These are phyloP conservation scores for Verruconis gallopava DNA, from an alignment of 2,329 filamentous ascomycete genomes.

Conservation along the genomic window DNA sequence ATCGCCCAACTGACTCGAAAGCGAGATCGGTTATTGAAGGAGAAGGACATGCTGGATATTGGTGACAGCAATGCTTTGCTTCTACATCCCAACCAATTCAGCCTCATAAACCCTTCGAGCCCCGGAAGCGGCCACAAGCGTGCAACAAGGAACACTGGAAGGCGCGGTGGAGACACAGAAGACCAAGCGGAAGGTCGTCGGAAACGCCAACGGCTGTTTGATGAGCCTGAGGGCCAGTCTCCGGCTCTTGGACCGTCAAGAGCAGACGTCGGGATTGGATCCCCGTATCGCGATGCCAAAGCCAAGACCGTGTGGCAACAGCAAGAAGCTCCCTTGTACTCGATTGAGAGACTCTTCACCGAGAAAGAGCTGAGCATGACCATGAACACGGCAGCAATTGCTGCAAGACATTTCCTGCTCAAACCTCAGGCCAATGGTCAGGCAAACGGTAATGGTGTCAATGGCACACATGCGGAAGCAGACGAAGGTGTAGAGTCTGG, in stretches of 20 bases:
- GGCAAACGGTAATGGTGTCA: slow-evolving; percentile 18
- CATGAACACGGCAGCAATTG: slow-evolving; percentile 47
- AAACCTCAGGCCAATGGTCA: slow-evolving; percentile 23
- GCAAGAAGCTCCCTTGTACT: slow-evolving; percentile 45
- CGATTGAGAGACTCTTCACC: slow-evolving; percentile 51
- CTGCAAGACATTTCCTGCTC: slow-evolving; percentile 44
- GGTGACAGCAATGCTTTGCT: slow-evolving; percentile 53
- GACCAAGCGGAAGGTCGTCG: slow-evolving; percentile 37
- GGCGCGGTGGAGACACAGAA: slow-evolving; percentile 37
- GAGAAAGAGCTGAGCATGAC: slow-evolving; percentile 53
- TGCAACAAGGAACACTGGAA: slow-evolving; percentile 49
- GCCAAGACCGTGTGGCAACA: slow-evolving; percentile 40
- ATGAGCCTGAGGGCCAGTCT: slow-evolving; percentile 31
- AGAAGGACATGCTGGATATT: slow-evolving; percentile 55
- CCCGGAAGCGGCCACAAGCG: slow-evolving; percentile 50
- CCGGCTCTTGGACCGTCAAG: slow-evolving; percentile 29
- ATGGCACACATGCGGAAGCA: slow-evolving; percentile 13
- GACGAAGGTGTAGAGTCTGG: background rate
- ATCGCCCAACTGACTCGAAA: slow-evolving; percentile 45
- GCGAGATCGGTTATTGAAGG: slow-evolving; percentile 43
- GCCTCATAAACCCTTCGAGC: slow-evolving; percentile 49
- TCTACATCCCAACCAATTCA: slow-evolving; percentile 53
- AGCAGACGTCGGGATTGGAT: slow-evolving; percentile 33
- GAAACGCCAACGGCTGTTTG: slow-evolving; percentile 43
- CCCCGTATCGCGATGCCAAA: slow-evolving; percentile 40